phyloP scores from a whole-genome alignment of 108 stramenopile genomes.

The Cyclotella kingstonii region DNA sequence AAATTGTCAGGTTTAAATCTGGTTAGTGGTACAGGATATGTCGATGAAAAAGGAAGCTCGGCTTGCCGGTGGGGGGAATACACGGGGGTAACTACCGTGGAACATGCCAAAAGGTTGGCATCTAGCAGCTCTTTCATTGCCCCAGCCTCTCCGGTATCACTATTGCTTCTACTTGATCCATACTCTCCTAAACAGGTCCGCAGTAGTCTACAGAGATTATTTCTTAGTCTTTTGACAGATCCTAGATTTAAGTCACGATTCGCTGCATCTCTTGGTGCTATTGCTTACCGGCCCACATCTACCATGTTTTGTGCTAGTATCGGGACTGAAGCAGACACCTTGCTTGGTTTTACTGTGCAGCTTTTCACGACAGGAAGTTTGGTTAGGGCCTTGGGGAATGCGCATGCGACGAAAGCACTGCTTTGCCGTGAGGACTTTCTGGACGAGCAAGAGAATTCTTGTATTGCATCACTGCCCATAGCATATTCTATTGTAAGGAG shows the following conservation, averaged over 20 bases:
- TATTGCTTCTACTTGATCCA: slow-evolving; percentile 81
- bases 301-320: slow-evolving; percentile 88
- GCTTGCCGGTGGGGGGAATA: slow-evolving; percentile 23
- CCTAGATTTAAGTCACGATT: slow-evolving; percentile 82
- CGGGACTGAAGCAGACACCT: slow-evolving; percentile 85
- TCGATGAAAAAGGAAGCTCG: slow-evolving; percentile 37
- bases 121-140: slow-evolving; percentile 77
- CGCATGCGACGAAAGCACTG: slow-evolving; percentile 62
- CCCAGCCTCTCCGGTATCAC: slow-evolving; percentile 67
- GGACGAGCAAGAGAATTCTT: slow-evolving; percentile 38
- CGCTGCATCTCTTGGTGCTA: slow-evolving; percentile 77
- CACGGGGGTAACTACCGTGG: slow-evolving; percentile 54
- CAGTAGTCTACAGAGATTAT: slow-evolving; percentile 67
- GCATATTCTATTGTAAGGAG: slow-evolving; percentile 75
- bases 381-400: slow-evolving; percentile 76
- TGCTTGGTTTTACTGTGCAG: slow-evolving; percentile 86
- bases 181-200: slow-evolving; percentile 86
- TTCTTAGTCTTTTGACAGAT: slow-evolving; percentile 77
- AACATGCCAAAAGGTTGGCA: slow-evolving; percentile 54
- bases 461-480: slow-evolving; percentile 72
- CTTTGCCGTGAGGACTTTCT: slow-evolving; percentile 61
- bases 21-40: slow-evolving; percentile 66
- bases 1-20: slow-evolving; percentile 70
- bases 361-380: slow-evolving; percentile 89
- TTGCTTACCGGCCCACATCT: slow-evolving; percentile 80